Percentiles rank a stretch among this genome's conserved stretches.
These are phyloP conservation scores for Bassia scoparia DNA, from an alignment of 148 eudicot species.

Conservation along the genomic window DNA sequence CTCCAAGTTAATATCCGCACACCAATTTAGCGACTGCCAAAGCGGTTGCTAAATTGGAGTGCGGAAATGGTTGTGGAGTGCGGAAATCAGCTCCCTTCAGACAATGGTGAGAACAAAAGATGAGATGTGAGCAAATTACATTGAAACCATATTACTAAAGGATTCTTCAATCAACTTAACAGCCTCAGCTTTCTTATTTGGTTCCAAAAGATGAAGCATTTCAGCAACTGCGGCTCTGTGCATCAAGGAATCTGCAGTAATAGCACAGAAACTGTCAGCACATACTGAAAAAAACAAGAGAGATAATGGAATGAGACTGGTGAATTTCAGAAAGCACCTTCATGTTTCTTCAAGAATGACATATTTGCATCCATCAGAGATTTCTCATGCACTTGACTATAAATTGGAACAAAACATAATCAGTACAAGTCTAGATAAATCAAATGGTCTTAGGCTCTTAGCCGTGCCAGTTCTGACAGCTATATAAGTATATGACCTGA, in stretches of 20 bases:
- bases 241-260: conserved; percentile 69
- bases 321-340: conserved; percentile 41
- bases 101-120: not conserved
- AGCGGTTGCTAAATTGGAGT: too few relatives aligned
- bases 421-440: not conserved
- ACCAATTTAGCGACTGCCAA: too few relatives aligned
- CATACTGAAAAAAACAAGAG: not conserved
- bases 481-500: conserved; percentile 54
- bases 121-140: conserved; percentile 37
- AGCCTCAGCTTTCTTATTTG: conserved; percentile 70
- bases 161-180: conserved; percentile 69
- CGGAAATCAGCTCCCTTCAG: too few relatives aligned
- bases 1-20: too few relatives aligned
- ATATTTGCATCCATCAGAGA: conserved; percentile 71
- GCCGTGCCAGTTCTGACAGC: not conserved
- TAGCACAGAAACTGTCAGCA: conserved; percentile 6
- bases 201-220: conserved; percentile 71
- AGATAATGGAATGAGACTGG: not conserved
- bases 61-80: too few relatives aligned
- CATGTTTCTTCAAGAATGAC: conserved; percentile 68
- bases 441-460: not conserved
- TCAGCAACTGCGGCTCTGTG: conserved; percentile 94
- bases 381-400: conserved; percentile 71
- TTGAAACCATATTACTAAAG: conserved; percentile 40
- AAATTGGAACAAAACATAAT: conserved; percentile 4